Evolutionary conservation across 2,329 filamentous ascomycete genomes (phyloP).

Genomic region (Hypoxylon sp.): DNA sequence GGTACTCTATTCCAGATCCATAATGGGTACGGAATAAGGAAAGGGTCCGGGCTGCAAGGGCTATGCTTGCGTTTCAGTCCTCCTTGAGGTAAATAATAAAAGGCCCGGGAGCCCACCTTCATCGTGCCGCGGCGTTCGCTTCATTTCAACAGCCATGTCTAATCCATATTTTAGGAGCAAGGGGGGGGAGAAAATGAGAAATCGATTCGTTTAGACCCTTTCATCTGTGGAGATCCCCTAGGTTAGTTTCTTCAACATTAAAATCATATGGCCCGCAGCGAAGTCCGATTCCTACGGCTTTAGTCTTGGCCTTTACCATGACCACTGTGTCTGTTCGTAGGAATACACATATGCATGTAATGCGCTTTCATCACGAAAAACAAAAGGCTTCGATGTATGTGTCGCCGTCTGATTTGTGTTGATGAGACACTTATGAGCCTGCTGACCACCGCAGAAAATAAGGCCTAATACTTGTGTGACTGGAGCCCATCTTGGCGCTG

Average conservation of each 20-base stretch:
- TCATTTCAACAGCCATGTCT: conserved; percentile 6
- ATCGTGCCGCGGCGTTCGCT: conserved; percentile 20
- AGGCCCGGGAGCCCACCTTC: conserved; percentile 27
- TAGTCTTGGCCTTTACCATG: conserved; percentile 11
- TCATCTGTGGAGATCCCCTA: conserved; percentile 17
- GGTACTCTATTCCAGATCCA: neutral
- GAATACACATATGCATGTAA: conserved; percentile 19
- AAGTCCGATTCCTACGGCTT: conserved; percentile 2
- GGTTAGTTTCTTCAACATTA: conserved; percentile 11
- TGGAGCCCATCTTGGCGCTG: conserved; percentile 21
- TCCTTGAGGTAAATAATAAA: conserved; percentile 28
- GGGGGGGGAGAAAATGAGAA: conserved; percentile 21
- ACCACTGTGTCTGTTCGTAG: conserved; percentile 19
- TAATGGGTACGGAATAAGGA: neutral
- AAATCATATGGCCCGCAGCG: neutral
- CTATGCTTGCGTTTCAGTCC: conserved; percentile 37
- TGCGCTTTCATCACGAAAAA: conserved; percentile 8
- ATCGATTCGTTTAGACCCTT: conserved; percentile 25
- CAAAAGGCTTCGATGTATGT: conserved; percentile 23
- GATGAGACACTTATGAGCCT: conserved; percentile 1
- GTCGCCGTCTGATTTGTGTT: conserved; percentile 32
- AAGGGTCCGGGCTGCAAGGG: conserved; percentile 24
- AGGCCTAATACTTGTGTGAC: neutral
- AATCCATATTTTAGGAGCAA: conserved; percentile 6
- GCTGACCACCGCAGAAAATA: neutral